Base-by-base conservation (phyloP, 768 basidiomycete species). In the Leccinum imitatum region DNA sequence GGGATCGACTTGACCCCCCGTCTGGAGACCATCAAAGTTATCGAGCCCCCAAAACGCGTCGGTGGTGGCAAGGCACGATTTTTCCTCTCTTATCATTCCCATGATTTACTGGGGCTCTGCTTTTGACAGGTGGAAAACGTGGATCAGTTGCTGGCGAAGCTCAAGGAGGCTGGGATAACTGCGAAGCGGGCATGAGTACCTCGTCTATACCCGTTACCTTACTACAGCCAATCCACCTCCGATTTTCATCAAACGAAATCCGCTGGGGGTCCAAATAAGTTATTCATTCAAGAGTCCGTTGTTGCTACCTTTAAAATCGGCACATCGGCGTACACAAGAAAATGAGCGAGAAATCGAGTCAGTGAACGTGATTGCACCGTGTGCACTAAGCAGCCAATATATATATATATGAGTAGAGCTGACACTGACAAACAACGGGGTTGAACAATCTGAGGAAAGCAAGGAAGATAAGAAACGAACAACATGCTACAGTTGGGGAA, bases 41-140 rank as follows among this genome's bases (percentile, higher is more conserved):
- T 85, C 2, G 96, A 98, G 71, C 97, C 97, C 25, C 89, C 91
- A 0, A 87, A 90, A 72, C 87, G 97, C 37, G 83, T 90, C 39
- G 97, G 97, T 13, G 96, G 97, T 27, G 86, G 85, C 48, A 99
- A 97, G 83, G 96, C 84, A 56, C 50, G 79, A 46, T 3, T n/a
- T 48, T 2, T 4, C 53, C 11, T 25, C 14, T 51, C 25, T 31
- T 51, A n/a, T 50, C 51, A 1, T 61, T 57, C 21, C 41, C 10
- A 33, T 21, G 17, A 10, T 11, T 58, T 21, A 65, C 37, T 21
- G 6, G 33, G 19, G 15, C 19, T 33, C 23, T 19, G 11, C 13
- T 41, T 35, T 59, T 39, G 33, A 11, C 63, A 87, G 86, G 87
- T 98, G 46, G 85, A 82, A 57, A 89, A 77, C 52, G 95, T 98